Evolutionary conservation across 2,329 filamentous ascomycete species (phyloP), one percentile per base, ranked within the genome.

Genomic region (Epichloe bromicola): DNA sequence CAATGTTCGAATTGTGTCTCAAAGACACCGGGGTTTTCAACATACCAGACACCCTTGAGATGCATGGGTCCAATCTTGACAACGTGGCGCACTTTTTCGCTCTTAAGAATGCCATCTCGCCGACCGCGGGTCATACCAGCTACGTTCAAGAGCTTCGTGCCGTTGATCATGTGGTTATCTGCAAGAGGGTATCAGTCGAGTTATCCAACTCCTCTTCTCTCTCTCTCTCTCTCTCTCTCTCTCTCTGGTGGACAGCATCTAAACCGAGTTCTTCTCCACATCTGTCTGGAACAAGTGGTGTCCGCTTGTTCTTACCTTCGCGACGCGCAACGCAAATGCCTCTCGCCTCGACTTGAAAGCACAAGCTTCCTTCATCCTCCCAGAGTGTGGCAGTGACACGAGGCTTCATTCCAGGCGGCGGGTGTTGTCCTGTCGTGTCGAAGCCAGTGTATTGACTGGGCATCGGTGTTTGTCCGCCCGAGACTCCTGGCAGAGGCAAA

Each of bases 91-190:
- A 90, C 82, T 70, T 97, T 98, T 70, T 97, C 93, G 66, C 91
- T 96, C 73, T 98, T 98, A 53, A 98, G 70, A 58, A 98, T 97
- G 46, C 93, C 93, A 63, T 98, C 93, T 62, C 93, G 81, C 57
- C 93, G 84, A 51, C 93, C 93, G 66, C 93, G 81, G 14, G 93
- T 98, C 93, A 98, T 98, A 12, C 93, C 91, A 48, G 93, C 93
- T 49, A 98, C 93, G 58, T 98, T 98, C 52, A 97, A 73, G 52
- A 98, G 74, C 68, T 97, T 98, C 1, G 93, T 98, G 17, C 93
- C 93, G 62, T 97, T 98, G 68, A 98, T 96, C 88, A 98, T 96
- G 70, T 95, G 88, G 69, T 96, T 97, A 61, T 96, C 91, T 94
- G 56, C 41, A 33, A 7, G 19, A 37, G 30, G 11, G 8, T 23